Evolutionary conservation across 2,329 filamentous ascomycete genomes (phyloP).

Genomic region (Colletotrichum sansevieriae): DNA sequence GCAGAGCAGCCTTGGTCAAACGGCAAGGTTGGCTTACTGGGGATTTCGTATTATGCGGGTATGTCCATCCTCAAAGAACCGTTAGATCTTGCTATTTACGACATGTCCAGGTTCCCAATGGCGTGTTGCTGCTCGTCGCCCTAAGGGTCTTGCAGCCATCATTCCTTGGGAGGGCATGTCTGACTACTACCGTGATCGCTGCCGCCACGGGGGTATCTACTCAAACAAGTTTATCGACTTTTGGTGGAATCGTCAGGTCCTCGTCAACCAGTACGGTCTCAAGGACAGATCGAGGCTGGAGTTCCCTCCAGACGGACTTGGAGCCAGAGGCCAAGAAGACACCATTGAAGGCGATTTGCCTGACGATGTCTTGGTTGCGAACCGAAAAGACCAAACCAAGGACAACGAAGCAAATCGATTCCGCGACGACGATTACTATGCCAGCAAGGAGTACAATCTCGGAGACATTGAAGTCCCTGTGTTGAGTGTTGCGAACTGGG

Average conservation of each 20-base stretch:
- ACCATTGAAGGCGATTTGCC: constrained; percentile 71
- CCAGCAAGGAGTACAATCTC: constrained; percentile 74
- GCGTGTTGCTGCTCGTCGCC: constrained; percentile 61
- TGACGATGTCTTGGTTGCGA: constrained; percentile 63
- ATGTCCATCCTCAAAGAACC: not conserved
- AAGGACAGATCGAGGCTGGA: constrained; percentile 54
- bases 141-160: constrained; percentile 61
- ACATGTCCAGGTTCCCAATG: constrained; percentile 55
- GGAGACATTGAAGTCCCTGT: constrained; percentile 76
- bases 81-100: not conserved
- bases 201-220: constrained; percentile 72
- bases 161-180: constrained; percentile 67
- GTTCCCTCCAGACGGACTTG: constrained; percentile 40
- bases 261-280: constrained; percentile 76
- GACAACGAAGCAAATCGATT: constrained; percentile 66
- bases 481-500: constrained; percentile 78
- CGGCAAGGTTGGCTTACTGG: constrained; percentile 62
- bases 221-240: constrained; percentile 70
- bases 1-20: constrained; percentile 61
- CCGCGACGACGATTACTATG: constrained; percentile 74
- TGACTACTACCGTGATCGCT: constrained; percentile 68
- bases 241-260: constrained; percentile 77
- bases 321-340: constrained; percentile 58
- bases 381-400: constrained; percentile 61
- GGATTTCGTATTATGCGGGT: constrained; percentile 61